A percentile compares a stretch with the other conserved stretches of the same genome.
phyloP scores from a whole-genome alignment of 139 green algal species.

The Coccomyxa sp. region DNA sequence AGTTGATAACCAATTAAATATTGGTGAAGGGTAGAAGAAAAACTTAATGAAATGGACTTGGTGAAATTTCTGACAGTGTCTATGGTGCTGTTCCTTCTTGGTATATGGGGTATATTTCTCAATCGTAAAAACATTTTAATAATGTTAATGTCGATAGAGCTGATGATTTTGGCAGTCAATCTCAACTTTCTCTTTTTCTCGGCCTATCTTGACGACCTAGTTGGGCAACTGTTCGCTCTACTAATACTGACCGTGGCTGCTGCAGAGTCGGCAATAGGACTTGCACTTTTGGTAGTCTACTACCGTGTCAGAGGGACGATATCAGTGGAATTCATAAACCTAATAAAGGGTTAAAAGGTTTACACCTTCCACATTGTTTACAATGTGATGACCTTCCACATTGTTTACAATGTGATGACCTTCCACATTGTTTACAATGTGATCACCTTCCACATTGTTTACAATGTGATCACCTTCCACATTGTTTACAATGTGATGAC shows the following conservation, averaged over 20 bases:
- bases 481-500: no score
- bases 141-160: constrained; percentile 55
- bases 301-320: constrained; percentile 54
- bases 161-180: constrained; percentile 51
- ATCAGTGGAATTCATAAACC: constrained; percentile 56
- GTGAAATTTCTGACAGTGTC: constrained; percentile 54
- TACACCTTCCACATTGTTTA: no score
- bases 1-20: no score
- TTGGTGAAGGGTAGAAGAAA: constrained; percentile 21
- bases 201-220: constrained; percentile 52
- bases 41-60: constrained; percentile 45
- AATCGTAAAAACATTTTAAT: constrained; percentile 59
- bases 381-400: no score
- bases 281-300: constrained; percentile 53
- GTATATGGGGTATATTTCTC: constrained; percentile 59
- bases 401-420: no score
- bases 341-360: constrained; percentile 51
- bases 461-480: no score
- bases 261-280: constrained; percentile 51
- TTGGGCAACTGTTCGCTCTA: constrained; percentile 58
- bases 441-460: no score
- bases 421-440: no score
- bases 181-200: constrained; percentile 56
- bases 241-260: constrained; percentile 53
- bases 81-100: constrained; percentile 55